Evolutionary conservation across 2,329 filamentous ascomycete species (phyloP), one percentile per base, ranked within the genome.

Genomic region (Pestalotiopsis sp.): DNA sequence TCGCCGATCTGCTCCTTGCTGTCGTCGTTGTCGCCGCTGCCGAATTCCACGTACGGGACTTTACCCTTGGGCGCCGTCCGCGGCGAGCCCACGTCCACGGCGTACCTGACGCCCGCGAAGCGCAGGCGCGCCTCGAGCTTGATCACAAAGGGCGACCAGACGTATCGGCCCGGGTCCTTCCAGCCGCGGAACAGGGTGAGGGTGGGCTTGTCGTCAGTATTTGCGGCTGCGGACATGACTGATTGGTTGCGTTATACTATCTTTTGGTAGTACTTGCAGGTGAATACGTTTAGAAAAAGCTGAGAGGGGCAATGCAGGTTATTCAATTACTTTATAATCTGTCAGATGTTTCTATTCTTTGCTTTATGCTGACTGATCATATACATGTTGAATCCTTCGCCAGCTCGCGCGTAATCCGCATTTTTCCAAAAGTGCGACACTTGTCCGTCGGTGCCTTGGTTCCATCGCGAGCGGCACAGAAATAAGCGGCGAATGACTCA

Each of bases 91-190:
- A 71, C 70, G 2, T 79, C 83, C 4, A 77, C 73, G 17, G 71
- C 73, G 76, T 91, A 91, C 0, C 76, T 52, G 2, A 89, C 64
- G 1, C 77, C 75, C 2, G 82, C 82, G 71, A 90, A 83, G 14
- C 89, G 88, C 5, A 91, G 81, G 14, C 88, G 87, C 20, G 87
- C 82, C 74, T 92, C 90, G 65, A 91, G 80, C 75, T 91, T 91
- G 59, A 79, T 86, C 66, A 89, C 87, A 72, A 89, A 91, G 11
- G 89, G 88, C 0, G 88, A 90, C 87, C 87, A 90, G 64, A 84
- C 82, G 72, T 89, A 83, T 20, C 73, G 72, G 4, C 78, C 80
- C 1, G 75, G 69, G 2, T 78, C 75, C 39, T 79, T 77, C 68
- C 81, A 85, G 61, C 87, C 88, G 56, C 88, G 85, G 75, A 82